These are phyloP conservation scores for Candida dubliniensis DNA, from an alignment of 1,139 yeast genomes.

Conservation along the genomic window DNA sequence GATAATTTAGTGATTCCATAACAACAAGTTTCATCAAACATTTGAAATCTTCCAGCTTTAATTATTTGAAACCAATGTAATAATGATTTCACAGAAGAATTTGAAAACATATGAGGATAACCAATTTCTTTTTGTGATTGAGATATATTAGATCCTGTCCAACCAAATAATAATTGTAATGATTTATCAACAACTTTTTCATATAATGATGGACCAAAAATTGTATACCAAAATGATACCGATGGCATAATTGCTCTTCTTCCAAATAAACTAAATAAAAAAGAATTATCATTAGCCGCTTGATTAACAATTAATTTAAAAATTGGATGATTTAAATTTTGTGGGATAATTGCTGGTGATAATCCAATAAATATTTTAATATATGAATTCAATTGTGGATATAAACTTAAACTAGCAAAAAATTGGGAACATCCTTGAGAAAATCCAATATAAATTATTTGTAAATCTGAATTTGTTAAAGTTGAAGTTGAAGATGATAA, in stretches of 20 bases:
- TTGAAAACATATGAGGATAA: conserved; percentile 50
- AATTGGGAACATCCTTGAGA: conserved; percentile 51
- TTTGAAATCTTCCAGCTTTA: conserved; percentile 41
- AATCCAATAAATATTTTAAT: conserved; percentile 40
- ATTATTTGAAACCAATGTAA: conserved; percentile 53
- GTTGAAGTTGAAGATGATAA: neutral
- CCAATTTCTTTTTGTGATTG: conserved; percentile 38
- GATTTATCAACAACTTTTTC: conserved; percentile 40
- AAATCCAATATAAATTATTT: conserved; percentile 42
- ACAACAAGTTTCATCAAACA: conserved; percentile 46
- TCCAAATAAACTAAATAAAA: conserved; percentile 42
- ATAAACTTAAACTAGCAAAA: conserved; percentile 42
- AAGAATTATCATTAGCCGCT: conserved; percentile 33
- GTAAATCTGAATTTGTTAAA: neutral
- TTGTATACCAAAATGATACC: conserved; percentile 45
- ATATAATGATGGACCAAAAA: conserved; percentile 37
- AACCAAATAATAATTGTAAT: conserved; percentile 38
- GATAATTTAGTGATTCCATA: conserved; percentile 23
- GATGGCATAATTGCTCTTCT: conserved; percentile 44
- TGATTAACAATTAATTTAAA: conserved; percentile 35
- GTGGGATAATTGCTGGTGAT: conserved; percentile 49
- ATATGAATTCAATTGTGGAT: conserved; percentile 33
- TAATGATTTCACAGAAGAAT: conserved; percentile 45
- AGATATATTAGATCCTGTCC: conserved; percentile 39
- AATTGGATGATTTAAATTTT: conserved; percentile 39